Percentiles rank a stretch among this genome's conserved stretches.
Conservation (phyloP, 305 asterid species). For the Striga hermonthica region DNA sequence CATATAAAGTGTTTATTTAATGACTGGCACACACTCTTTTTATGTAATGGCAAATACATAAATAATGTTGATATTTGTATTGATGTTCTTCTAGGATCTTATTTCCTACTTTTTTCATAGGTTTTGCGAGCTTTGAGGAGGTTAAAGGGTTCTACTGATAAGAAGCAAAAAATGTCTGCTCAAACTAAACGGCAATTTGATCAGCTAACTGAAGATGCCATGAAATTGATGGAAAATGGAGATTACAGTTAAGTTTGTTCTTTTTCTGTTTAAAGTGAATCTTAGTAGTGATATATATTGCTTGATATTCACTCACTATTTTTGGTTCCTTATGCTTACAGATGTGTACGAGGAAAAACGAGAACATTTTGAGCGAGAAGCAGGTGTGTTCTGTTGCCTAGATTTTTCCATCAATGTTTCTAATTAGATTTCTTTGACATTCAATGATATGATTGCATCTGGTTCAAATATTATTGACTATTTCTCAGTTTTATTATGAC, state of each 20-base stretch:
- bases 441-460: background rate
- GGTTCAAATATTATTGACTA: too few relatives aligned
- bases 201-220: constrained; percentile 94
- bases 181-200: constrained; percentile 76
- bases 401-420: too few relatives aligned
- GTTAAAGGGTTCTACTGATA: constrained; percentile 81
- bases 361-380: constrained; percentile 84
- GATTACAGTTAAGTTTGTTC: constrained; percentile 66
- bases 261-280: constrained; percentile 20
- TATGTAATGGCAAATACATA: background rate
- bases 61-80: constrained; percentile 16
- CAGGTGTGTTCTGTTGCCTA: constrained; percentile 54
- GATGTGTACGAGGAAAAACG: constrained; percentile 90
- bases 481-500: too few relatives aligned
- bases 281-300: constrained; percentile 16
- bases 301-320: constrained; percentile 23
- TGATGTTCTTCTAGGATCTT: constrained; percentile 18
- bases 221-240: constrained; percentile 86
- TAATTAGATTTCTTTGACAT: constrained; percentile 8
- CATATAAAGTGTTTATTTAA: too few relatives aligned
- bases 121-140: constrained; percentile 90
- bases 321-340: constrained; percentile 36
- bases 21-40: too few relatives aligned
- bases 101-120: constrained; percentile 39
- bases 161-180: constrained; percentile 81